Conservation (phyloP, 441 rosid species). For the Manihot esculenta region DNA sequence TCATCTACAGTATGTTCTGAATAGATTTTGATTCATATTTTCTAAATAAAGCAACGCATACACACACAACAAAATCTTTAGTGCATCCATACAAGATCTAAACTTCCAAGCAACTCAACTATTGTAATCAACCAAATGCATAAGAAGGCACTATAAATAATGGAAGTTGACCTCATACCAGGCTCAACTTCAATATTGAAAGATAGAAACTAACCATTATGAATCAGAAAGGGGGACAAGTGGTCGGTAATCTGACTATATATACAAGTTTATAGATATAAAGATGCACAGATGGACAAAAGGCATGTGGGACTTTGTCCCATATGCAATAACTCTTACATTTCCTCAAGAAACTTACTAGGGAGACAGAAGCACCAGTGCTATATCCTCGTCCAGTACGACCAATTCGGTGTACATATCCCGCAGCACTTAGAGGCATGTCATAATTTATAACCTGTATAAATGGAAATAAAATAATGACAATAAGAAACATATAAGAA, state of each 20-base stretch:
- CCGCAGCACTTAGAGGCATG: slow-evolving; percentile 70
- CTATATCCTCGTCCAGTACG: slow-evolving; percentile 93
- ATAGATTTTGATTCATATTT: neutral
- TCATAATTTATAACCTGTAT: slow-evolving; percentile 84
- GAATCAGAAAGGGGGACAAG: neutral
- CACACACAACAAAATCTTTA: neutral
- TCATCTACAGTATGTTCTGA: neutral
- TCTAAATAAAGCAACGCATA: neutral
- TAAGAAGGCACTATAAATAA: neutral
- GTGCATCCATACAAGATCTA: neutral
- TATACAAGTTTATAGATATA: neutral
- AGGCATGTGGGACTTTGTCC: neutral
- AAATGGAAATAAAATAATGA: slow-evolving; percentile 6
- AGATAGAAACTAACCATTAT: neutral
- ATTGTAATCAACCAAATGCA: neutral
- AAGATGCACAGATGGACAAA: neutral
- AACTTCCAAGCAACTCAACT: neutral
- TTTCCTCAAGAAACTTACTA: slow-evolving; percentile 51
- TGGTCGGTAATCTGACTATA: neutral
- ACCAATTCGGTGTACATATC: slow-evolving; percentile 94
- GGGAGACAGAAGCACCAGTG: slow-evolving; percentile 74
- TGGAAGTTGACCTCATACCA: neutral
- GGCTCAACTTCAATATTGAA: neutral
- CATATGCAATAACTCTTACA: slow-evolving; percentile 12
- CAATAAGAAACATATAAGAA: slow-evolving; percentile 7